Evolutionary conservation across 1,284 basidiomycete species (phyloP).

Genomic region (Thecaphora thlaspeos): DNA sequence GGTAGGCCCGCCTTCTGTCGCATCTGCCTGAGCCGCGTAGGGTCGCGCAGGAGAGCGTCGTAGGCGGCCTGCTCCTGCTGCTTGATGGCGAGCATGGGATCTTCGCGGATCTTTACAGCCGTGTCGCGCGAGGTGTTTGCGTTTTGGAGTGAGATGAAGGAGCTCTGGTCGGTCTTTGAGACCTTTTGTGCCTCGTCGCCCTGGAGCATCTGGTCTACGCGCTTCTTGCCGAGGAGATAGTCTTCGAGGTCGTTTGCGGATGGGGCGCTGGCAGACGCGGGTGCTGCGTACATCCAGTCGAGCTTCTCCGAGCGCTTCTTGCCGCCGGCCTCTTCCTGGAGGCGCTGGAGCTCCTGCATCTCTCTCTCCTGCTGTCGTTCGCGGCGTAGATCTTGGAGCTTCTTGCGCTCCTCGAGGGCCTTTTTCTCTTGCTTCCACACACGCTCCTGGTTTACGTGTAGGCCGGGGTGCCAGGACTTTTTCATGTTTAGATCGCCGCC

Average conservation of each 20-base stretch:
- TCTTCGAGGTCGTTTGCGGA: constrained; percentile 85
- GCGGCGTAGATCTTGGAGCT: constrained; percentile 89
- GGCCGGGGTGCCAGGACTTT: constrained; percentile 87
- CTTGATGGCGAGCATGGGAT: constrained; percentile 93
- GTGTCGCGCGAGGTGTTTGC: constrained; percentile 87
- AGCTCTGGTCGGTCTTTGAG: constrained; percentile 18
- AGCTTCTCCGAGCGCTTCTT: constrained; percentile 88
- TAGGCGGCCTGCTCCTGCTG: constrained; percentile 93
- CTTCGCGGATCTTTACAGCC: constrained; percentile 89
- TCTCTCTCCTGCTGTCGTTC: constrained; percentile 97
- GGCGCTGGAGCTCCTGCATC: constrained; percentile 87
- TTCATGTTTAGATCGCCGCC: constrained; percentile 83
- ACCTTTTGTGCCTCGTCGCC: constrained; percentile 72
- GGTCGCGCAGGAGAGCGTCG: constrained; percentile 84
- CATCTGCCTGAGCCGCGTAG: constrained; percentile 69
- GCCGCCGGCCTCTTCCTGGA: constrained; percentile 77
- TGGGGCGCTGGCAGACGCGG: constrained; percentile 75
- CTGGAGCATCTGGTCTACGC: constrained; percentile 91
- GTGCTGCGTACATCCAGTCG: constrained; percentile 99
- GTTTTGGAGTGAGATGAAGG: constrained; percentile 33
- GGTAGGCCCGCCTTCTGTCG: constrained; percentile 67
- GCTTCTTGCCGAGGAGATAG: constrained; percentile 95
- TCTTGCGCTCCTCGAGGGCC: constrained; percentile 96
- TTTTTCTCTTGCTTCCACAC: constrained; percentile 99
- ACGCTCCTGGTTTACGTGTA: constrained; percentile 96